These are phyloP conservation scores for Pelargonium cotyledonis DNA, from an alignment of 441 rosid species.

Conservation along the genomic window DNA sequence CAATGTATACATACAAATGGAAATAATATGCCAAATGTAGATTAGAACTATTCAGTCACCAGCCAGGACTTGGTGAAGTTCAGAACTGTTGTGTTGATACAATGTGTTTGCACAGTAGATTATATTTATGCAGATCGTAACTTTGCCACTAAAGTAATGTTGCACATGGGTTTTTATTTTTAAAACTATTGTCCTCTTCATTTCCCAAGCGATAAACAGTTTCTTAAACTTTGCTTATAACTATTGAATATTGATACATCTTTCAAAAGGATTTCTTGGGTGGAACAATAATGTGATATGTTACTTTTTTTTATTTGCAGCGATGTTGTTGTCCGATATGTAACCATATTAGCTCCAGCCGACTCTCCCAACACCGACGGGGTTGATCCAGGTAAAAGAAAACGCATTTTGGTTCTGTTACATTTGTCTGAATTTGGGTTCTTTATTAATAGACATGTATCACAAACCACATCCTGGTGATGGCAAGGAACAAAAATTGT, in stretches of 20 bases:
- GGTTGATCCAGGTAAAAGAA: background rate
- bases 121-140: no score
- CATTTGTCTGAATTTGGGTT: background rate
- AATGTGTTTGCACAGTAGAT: no score
- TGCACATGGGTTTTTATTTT: background rate
- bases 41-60: background rate
- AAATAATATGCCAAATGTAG: background rate
- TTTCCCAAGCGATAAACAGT: background rate
- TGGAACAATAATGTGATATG: background rate
- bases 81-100: no score
- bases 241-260: background rate
- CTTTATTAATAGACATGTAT: background rate
- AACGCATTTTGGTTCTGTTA: background rate
- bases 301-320: background rate
- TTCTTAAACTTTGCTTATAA: background rate
- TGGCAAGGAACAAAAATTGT: background rate
- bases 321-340: conserved; percentile 5
- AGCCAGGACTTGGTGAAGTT: no score
- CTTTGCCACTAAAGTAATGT: no score
- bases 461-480: background rate
- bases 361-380: conserved; percentile 5
- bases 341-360: background rate
- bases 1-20: background rate
- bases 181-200: background rate
- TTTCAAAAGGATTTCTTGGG: background rate